These are phyloP conservation scores for Vigna radiata DNA, from an alignment of 306 rosid genomes.

Conservation along the genomic window DNA sequence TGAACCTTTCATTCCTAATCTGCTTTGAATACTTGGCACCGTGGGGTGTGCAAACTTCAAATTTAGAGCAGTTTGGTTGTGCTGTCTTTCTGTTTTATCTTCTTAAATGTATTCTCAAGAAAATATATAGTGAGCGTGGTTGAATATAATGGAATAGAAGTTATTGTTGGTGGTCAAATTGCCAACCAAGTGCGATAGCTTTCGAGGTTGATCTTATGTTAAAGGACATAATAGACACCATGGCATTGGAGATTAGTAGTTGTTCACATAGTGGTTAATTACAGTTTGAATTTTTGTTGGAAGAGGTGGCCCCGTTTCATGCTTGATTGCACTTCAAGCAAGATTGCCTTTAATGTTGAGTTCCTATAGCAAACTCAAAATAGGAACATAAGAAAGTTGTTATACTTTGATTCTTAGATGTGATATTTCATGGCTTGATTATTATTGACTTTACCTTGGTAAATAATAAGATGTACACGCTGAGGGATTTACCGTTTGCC, in stretches of 20 bases:
- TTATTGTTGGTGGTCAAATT: not conserved
- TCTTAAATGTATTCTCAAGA: not conserved
- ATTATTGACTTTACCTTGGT: constrained; percentile 1
- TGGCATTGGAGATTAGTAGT: not conserved
- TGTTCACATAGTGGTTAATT: not conserved
- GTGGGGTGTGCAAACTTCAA: not conserved
- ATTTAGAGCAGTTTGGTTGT: too few relatives aligned
- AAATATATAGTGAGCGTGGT: not conserved
- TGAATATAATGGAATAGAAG: not conserved
- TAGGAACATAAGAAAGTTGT: constrained; percentile 5
- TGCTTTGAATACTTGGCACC: not conserved
- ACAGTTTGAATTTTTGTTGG: not conserved
- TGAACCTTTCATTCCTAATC: constrained; percentile 27
- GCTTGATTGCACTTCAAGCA: not conserved
- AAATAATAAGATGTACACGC: not conserved
- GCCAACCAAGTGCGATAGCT: too few relatives aligned
- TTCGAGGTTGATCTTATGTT: not conserved
- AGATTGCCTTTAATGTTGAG: not conserved
- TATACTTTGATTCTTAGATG: constrained; percentile 3
- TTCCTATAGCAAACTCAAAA: not conserved
- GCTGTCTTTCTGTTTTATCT: too few relatives aligned
- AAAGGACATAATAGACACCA: too few relatives aligned
- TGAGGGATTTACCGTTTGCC: not conserved
- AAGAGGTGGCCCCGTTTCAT: not conserved
- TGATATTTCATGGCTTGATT: constrained; percentile 4